A percentile compares a stretch with the other conserved stretches of the same genome.
Conservation (phyloP, 768 basidiomycete species). For the Tylopilus cervinicoccineus region DNA sequence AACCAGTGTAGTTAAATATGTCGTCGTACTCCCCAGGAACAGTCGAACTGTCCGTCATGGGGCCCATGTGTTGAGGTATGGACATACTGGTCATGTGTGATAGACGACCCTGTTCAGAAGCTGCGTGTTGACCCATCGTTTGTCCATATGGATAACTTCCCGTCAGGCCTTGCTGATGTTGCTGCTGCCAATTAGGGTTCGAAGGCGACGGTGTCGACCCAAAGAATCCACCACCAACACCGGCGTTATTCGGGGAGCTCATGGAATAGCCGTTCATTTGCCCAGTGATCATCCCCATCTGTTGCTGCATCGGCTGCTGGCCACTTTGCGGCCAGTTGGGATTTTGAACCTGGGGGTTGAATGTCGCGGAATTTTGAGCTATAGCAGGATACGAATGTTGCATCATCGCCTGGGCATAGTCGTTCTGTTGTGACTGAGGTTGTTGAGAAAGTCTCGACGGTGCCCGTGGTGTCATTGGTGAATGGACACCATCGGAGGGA, state of each 20-base stretch:
- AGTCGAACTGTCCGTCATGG: conserved; percentile 40
- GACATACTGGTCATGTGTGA: conserved; percentile 52
- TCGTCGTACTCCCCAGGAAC: conserved; percentile 50
- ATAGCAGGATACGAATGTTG: conserved; percentile 34
- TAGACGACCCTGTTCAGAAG: conserved; percentile 34
- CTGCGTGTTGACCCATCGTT: conserved; percentile 19
- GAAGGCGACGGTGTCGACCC: conserved; percentile 24
- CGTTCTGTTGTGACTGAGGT: conserved; percentile 48
- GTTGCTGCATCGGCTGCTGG: conserved; percentile 47
- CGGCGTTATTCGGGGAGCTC: conserved; percentile 36
- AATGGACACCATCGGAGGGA: conserved; percentile 59
- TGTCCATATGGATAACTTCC: conserved; percentile 30
- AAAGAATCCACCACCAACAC: conserved; percentile 22
- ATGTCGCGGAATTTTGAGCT: conserved; percentile 23
- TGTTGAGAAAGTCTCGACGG: conserved; percentile 35
- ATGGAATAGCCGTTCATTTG: conserved; percentile 35
- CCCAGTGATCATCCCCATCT: conserved; percentile 31
- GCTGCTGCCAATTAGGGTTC: conserved; percentile 28
- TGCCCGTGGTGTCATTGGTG: conserved; percentile 39
- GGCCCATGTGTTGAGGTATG: conserved; percentile 41
- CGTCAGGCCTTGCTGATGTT: conserved; percentile 24
- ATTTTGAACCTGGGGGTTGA: conserved; percentile 37
- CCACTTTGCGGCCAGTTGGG: conserved; percentile 51
- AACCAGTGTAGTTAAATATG: conserved; percentile 55
- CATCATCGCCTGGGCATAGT: conserved; percentile 36